Evolutionary conservation across 805 yeast species (phyloP).

Genomic region (Candida xyloterini): DNA sequence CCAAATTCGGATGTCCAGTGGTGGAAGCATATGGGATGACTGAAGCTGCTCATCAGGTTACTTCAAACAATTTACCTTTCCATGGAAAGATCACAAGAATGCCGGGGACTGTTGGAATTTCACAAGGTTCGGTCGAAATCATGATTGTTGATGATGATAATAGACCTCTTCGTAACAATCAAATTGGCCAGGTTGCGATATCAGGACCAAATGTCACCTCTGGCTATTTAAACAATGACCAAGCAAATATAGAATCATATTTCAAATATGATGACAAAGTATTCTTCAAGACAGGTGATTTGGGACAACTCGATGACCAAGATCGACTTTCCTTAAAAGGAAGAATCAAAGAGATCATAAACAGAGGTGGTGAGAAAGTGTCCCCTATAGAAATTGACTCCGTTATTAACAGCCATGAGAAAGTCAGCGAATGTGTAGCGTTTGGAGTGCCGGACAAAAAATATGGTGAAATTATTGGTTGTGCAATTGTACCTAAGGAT

Average conservation of each 20-base stretch:
- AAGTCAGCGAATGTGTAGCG: slow-evolving; percentile 66
- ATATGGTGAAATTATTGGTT: slow-evolving; percentile 71
- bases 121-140: slow-evolving; percentile 68
- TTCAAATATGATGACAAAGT: slow-evolving; percentile 13
- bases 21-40: slow-evolving; percentile 81
- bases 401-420: slow-evolving; percentile 55
- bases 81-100: slow-evolving; percentile 51
- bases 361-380: slow-evolving; percentile 77
- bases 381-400: slow-evolving; percentile 71
- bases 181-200: slow-evolving; percentile 69
- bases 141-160: slow-evolving; percentile 52
- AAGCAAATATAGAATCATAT: slow-evolving; percentile 63
- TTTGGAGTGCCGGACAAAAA: slow-evolving; percentile 65
- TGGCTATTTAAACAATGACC: slow-evolving; percentile 68
- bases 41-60: slow-evolving; percentile 79
- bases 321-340: slow-evolving; percentile 64
- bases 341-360: slow-evolving; percentile 69
- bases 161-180: slow-evolving; percentile 46
- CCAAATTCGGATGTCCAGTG: slow-evolving; percentile 61
- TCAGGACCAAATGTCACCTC: slow-evolving; percentile 66
- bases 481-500: slow-evolving; percentile 58
- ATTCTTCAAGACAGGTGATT: slow-evolving; percentile 73
- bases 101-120: slow-evolving; percentile 63
- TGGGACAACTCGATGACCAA: slow-evolving; percentile 59
- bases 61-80: slow-evolving; percentile 60